Evolutionary conservation across 108 stramenopile species (phyloP), one percentile per base, ranked within the genome.

Genomic region (Mayamaea pseudoterrestris): DNA sequence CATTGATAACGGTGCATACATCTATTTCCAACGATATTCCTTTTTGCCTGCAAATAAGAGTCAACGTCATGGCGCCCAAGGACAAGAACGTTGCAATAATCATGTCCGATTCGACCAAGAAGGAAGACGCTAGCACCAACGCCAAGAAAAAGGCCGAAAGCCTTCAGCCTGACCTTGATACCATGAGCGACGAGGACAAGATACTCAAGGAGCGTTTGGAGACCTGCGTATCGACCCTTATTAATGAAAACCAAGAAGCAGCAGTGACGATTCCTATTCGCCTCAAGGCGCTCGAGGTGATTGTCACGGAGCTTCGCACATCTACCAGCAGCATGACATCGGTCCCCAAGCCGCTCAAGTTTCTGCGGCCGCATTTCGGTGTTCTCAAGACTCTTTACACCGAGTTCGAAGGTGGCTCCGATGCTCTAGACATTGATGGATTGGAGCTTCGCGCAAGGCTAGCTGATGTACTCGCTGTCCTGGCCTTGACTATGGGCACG

Each of bases 301-400:
- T 98, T 53, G 78, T 93, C 17, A 74, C 66, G 25, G 94, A 95
- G 58, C 74, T 98, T 32, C 67, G 87, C 22, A 71, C 66, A 14
- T 80, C 96, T 1, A 99, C 98, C 34, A 66, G 83, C 0, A 88
- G 83, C 55, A 99, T 99, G 98, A 99, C 98, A 8, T 74, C 80
- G 32, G 98, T 98, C 35, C 98, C 98, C 21, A 97, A 97, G 71
- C 98, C 98, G 1, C 77, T 99, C 49, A 99, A 99, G 76, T 98
- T 97, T 58, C 61, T 99, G 52, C 66, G 94, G 20, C 96, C 96
- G 14, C 81, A 93, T 49, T 99, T 88, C 66, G 83, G 74, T 2
- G 59, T 52, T 24, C 58, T 98, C 27, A 96, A 89, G 76, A 60
- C 34, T n/a, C 67, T 90, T 32, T 76, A 93, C 60, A 59, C 49